Conservation (phyloP, 2,329 filamentous ascomycete genomes). For the Arthrobotrys megalospora region DNA sequence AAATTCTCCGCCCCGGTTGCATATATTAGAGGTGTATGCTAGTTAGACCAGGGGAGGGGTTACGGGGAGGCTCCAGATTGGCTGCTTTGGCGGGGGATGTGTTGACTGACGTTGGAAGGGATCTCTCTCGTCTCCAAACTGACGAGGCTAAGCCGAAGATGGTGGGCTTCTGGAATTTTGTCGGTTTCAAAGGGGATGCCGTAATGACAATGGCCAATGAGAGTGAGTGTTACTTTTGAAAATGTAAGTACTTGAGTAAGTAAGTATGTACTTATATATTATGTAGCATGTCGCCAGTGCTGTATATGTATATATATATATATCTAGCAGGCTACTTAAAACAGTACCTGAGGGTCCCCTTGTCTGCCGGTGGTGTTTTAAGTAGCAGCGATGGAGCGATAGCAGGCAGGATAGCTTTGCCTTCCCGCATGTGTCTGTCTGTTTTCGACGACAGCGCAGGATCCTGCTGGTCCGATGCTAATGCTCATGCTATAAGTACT, state of each 20-base stretch:
- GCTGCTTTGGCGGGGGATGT: constrained; percentile 19
- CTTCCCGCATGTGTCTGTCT: constrained; percentile 30
- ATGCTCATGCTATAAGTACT: too few species aligned
- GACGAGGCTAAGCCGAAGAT: constrained; percentile 24
- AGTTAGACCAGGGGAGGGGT: neutral
- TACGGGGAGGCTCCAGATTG: constrained; percentile 6
- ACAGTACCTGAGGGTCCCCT: neutral
- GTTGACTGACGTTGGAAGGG: constrained; percentile 33
- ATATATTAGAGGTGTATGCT: neutral
- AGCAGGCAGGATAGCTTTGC: constrained; percentile 16
- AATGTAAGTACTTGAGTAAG: too few species aligned
- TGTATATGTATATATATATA: neutral
- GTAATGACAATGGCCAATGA: neutral
- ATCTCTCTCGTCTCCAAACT: neutral
- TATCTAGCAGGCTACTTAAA: neutral
- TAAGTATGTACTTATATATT: too few species aligned
- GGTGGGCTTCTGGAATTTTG: constrained; percentile 16
- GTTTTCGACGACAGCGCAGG: constrained; percentile 3
- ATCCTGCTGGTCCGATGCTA: neutral
- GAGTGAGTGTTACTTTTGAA: too few species aligned
- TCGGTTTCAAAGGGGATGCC: neutral
- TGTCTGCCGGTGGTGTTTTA: too few species aligned
- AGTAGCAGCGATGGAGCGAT: neutral
- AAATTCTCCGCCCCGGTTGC: constrained; percentile 11
- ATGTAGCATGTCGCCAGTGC: neutral